Percentiles rank a stretch among this genome's conserved stretches.
These are phyloP conservation scores for Parmelia sp. DNA, from an alignment of 495 filamentous ascomycete species.

Conservation along the genomic window DNA sequence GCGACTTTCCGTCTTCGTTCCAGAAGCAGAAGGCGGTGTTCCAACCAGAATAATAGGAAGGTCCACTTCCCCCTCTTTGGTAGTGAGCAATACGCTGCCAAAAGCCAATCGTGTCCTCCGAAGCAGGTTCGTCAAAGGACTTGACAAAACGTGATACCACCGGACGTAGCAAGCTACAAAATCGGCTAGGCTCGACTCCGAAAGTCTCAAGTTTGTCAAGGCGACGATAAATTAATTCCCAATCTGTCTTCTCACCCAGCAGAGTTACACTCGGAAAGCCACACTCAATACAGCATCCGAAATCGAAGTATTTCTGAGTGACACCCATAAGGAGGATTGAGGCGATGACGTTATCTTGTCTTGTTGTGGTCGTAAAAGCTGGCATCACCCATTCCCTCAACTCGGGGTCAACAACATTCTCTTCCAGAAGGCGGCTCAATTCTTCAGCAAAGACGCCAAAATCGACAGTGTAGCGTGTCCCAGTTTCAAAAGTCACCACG, in stretches of 20 bases:
- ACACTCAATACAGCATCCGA: constrained; percentile 27
- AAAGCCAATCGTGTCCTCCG: constrained; percentile 31
- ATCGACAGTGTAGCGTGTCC: background rate
- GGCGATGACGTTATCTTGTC: constrained; percentile 31
- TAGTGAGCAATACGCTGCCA: constrained; percentile 36
- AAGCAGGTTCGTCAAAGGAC: constrained; percentile 27
- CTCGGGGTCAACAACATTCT: constrained; percentile 34
- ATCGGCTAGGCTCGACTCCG: constrained; percentile 35
- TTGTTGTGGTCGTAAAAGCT: constrained; percentile 38
- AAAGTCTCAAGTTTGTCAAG: constrained; percentile 35
- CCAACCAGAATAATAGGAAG: constrained; percentile 38
- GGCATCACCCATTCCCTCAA: constrained; percentile 39
- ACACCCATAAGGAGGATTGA: constrained; percentile 40
- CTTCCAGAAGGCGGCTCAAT: constrained; percentile 33
- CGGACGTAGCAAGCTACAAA: constrained; percentile 26
- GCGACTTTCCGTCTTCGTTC: constrained; percentile 31
- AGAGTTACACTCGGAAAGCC: constrained; percentile 48
- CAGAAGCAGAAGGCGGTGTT: constrained; percentile 47
- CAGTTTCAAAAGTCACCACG: constrained; percentile 20
- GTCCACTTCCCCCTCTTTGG: constrained; percentile 25
- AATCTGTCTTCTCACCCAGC: constrained; percentile 40
- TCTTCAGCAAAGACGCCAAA: constrained; percentile 22
- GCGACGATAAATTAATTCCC: constrained; percentile 30
- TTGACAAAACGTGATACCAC: constrained; percentile 28
- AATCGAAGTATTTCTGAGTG: constrained; percentile 39